Evolutionary conservation across 805 yeast species (phyloP).

Genomic region (Saccharomycopsis fermentans): DNA sequence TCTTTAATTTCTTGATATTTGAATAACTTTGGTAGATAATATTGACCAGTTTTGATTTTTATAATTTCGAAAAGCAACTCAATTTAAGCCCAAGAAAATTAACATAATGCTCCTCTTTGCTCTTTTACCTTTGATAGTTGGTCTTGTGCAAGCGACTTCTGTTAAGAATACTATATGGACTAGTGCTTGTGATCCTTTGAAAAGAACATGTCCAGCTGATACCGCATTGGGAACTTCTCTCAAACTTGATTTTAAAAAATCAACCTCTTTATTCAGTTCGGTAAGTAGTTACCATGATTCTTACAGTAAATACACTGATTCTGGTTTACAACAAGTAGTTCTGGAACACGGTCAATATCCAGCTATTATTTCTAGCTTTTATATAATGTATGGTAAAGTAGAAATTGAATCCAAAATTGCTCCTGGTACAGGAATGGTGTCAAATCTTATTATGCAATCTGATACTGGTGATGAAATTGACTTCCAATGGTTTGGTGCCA

Average conservation of each 20-base stretch:
- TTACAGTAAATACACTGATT: conserved; percentile 36
- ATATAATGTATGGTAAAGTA: conserved; percentile 63
- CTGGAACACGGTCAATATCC: conserved; percentile 51
- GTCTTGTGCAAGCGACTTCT: neutral
- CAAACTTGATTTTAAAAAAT: conserved; percentile 32
- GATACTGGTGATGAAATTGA: conserved; percentile 71
- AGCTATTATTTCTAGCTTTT: conserved; percentile 48
- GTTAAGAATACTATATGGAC: neutral
- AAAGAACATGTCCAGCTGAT: conserved; percentile 28
- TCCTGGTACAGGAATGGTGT: conserved; percentile 50
- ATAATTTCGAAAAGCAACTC: too few relatives aligned
- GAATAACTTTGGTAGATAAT: too few relatives aligned
- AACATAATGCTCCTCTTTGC: neutral
- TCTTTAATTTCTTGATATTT: too few relatives aligned
- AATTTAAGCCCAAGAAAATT: too few relatives aligned
- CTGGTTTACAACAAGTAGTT: conserved; percentile 54
- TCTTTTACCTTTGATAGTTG: neutral
- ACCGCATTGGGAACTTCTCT: conserved; percentile 43
- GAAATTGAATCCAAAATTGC: conserved; percentile 52
- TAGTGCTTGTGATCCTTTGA: conserved; percentile 28
- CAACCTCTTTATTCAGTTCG: conserved; percentile 19
- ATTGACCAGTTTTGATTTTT: too few relatives aligned
- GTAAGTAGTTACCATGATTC: conserved; percentile 28
- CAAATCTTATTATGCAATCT: conserved; percentile 50
- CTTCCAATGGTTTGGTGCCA: conserved; percentile 61